These are phyloP conservation scores for Eucalyptus sp. DNA, from an alignment of 345 rosid species.

Conservation along the genomic window DNA sequence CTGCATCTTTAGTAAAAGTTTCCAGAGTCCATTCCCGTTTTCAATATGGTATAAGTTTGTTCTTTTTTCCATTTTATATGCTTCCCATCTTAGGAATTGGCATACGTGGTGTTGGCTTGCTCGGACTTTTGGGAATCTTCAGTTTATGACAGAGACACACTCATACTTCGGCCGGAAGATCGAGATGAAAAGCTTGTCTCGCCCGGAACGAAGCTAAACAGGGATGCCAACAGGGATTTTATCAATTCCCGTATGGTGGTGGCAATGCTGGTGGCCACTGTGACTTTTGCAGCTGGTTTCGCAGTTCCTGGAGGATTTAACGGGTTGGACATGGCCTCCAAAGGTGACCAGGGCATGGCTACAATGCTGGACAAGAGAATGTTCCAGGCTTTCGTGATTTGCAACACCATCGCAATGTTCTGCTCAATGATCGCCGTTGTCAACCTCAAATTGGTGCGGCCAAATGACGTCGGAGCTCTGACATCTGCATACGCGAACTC, in stretches of 20 bases:
- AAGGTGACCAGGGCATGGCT: not conserved
- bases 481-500: accelerated
- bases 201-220: accelerated
- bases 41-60: not conserved
- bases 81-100: not conserved
- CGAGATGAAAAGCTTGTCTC: not conserved
- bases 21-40: not conserved
- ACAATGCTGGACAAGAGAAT: not conserved
- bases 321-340: not conserved
- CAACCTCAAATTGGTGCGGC: not conserved
- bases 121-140: accelerated
- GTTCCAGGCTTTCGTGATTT: not conserved
- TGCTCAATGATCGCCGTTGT: accelerated
- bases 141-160: accelerated
- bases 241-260: not conserved
- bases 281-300: not conserved
- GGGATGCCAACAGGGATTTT: not conserved
- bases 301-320: not conserved
- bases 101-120: too few species aligned
- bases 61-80: not conserved
- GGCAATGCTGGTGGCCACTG: not conserved
- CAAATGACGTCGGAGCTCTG: accelerated
- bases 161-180: accelerated
- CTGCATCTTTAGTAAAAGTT: not conserved
- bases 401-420: not conserved